phyloP scores from a whole-genome alignment of 805 yeast genomes.

The Clavispora asparagi region DNA sequence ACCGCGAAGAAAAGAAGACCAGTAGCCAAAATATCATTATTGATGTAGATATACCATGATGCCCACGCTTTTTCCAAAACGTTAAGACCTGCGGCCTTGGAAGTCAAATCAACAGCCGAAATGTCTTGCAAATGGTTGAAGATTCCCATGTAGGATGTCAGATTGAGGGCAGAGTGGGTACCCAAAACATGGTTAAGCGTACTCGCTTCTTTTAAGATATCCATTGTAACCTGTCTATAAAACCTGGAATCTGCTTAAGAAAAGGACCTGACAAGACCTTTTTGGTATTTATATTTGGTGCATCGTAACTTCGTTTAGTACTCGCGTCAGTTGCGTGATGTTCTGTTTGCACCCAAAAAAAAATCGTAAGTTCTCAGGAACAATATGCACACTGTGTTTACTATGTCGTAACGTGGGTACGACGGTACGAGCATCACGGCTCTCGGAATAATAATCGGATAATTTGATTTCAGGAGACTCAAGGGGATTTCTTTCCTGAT shows the following conservation, averaged over 20 bases:
- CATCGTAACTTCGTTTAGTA: background rate
- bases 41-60: constrained; percentile 49
- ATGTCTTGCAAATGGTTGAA: constrained; percentile 1
- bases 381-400: background rate
- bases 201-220: background rate
- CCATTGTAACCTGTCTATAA: background rate
- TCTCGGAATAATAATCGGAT: background rate
- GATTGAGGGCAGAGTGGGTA: background rate
- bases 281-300: background rate
- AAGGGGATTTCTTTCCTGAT: too few relatives aligned
- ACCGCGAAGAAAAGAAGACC: constrained; percentile 51
- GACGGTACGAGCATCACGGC: background rate
- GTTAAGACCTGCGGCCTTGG: constrained; percentile 17
- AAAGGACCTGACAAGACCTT: background rate
- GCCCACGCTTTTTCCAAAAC: constrained; percentile 49
- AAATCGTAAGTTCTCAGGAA: constrained; percentile 1
- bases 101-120: background rate
- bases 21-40: constrained; percentile 52
- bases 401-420: background rate
- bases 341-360: background rate
- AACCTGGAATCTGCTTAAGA: background rate
- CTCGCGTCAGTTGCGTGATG: constrained; percentile 1
- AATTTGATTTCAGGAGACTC: background rate
- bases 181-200: constrained; percentile 1
- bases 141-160: background rate